Evolutionary conservation across 2,329 filamentous ascomycete genomes (phyloP), one percentile per base, ranked within the genome.

Genomic region (Xylaria sp.): DNA sequence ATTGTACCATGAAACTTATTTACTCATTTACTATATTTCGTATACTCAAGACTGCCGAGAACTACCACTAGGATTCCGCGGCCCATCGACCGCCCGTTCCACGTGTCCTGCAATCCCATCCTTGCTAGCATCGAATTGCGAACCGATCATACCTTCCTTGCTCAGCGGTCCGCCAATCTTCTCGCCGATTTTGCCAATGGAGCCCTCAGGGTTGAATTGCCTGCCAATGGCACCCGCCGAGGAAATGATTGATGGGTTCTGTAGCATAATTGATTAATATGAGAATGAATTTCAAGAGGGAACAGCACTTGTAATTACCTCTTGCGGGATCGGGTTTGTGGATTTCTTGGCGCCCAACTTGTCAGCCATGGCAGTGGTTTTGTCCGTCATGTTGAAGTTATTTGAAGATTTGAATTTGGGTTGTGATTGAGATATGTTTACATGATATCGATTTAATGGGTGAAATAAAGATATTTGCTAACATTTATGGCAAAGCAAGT

Each of bases 61-160:
- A 46, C 67, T 69, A 2, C 67, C 67, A 17, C 67, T 69, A 4
- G 63, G 67, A 28, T 69, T 66, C 15, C 67, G 48, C 9, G 67
- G 67, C 23, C 67, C 67, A 13, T 69, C 63, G 0, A 69, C 67
- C 9, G 67, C 67, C 38, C 63, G 33, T 23, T 69, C 67, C 6
- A 69, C 67, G 17, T 69, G 67, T 2, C 63, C 67, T 1, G 67
- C 67, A 33, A 69, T 66, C 0, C 67, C 67, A 7, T 63, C 15
- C 63, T 69, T 69, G 40, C 67, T 66, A 1, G 67, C 67, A 26
- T 69, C 63, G 20, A 69, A 69, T 11, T 69, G 67, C 10, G 53
- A 59, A 9, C 67, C 67, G 48, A 69, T 53, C 31, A 57, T 44
- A 2, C 67, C 63, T 2, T 66, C 63, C 26, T 66, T 66, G 4